A percentile compares a stretch with the other conserved stretches of the same genome.
Evolutionary conservation across 805 yeast species (phyloP).

Genomic region (Sugiyamaella americana): DNA sequence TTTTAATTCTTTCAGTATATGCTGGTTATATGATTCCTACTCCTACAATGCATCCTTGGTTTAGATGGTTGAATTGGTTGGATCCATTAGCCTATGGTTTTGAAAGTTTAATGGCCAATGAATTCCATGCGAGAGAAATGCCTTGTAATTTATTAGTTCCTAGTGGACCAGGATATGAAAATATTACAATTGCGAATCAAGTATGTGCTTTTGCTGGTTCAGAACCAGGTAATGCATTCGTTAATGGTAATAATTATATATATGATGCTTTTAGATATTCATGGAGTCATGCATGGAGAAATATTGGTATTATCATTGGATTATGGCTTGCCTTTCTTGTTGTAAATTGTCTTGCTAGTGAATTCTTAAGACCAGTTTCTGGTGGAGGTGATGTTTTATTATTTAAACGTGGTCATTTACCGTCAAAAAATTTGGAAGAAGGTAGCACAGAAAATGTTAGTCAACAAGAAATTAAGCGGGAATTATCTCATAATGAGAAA

Average conservation of each 20-base stretch:
- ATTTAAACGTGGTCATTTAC: slow-evolving; percentile 34
- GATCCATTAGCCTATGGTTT: slow-evolving; percentile 54
- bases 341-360: slow-evolving; percentile 30
- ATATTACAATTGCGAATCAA: slow-evolving; percentile 34
- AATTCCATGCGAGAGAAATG: slow-evolving; percentile 53
- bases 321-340: slow-evolving; percentile 38
- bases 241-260: slow-evolving; percentile 58
- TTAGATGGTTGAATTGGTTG: slow-evolving; percentile 56
- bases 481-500: slow-evolving; percentile 22
- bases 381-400: slow-evolving; percentile 30
- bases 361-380: slow-evolving; percentile 30
- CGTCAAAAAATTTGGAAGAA: slow-evolving; percentile 28
- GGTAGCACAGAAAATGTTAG: too few relatives aligned
- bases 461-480: slow-evolving; percentile 18
- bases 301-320: slow-evolving; percentile 60
- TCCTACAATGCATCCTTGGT: slow-evolving; percentile 63
- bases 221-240: slow-evolving; percentile 44
- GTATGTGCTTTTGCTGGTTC: slow-evolving; percentile 63
- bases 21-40: slow-evolving; percentile 60
- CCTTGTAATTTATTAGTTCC: slow-evolving; percentile 55
- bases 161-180: slow-evolving; percentile 47
- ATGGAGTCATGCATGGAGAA: slow-evolving; percentile 69
- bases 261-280: slow-evolving; percentile 43
- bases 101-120: slow-evolving; percentile 61
- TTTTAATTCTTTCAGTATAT: slow-evolving; percentile 48